These are phyloP conservation scores for Yarrowia keelungensis DNA, from an alignment of 805 yeast genomes.

Conservation along the genomic window DNA sequence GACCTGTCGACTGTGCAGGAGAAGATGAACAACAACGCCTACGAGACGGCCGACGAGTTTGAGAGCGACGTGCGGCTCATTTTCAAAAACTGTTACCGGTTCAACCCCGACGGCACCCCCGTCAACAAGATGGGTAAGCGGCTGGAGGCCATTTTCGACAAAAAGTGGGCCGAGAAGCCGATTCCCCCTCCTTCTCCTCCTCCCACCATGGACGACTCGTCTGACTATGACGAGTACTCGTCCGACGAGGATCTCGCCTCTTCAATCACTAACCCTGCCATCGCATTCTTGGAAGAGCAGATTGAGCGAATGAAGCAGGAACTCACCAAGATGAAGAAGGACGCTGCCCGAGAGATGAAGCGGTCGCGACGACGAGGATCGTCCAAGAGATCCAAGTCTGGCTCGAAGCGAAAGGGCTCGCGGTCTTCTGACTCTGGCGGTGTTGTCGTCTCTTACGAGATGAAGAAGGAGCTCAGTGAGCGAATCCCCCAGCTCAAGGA, in stretches of 20 bases:
- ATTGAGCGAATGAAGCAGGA: slow-evolving; percentile 84
- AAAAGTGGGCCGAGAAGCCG: slow-evolving; percentile 88
- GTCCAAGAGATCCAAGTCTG: slow-evolving; percentile 47
- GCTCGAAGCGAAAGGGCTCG: slow-evolving; percentile 37
- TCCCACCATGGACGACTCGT: slow-evolving; percentile 55
- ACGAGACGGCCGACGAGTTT: slow-evolving; percentile 87
- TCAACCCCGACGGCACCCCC: slow-evolving; percentile 97
- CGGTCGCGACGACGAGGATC: slow-evolving; percentile 58
- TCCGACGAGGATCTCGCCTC: slow-evolving; percentile 52
- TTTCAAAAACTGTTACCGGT: slow-evolving; percentile 85
- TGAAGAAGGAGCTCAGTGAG: slow-evolving; percentile 93
- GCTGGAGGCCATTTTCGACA: slow-evolving; percentile 82
- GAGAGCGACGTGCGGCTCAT: slow-evolving; percentile 82
- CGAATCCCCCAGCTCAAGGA: slow-evolving; percentile 76
- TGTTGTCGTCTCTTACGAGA: slow-evolving; percentile 78
- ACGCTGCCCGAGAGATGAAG: slow-evolving; percentile 41
- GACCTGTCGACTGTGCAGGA: slow-evolving; percentile 85
- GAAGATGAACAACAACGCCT: slow-evolving; percentile 83
- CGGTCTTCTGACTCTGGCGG: slow-evolving; percentile 45
- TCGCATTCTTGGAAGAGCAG: slow-evolving; percentile 86
- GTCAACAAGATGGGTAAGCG: slow-evolving; percentile 95
- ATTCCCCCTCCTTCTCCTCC: slow-evolving; percentile 68
- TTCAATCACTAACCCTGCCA: slow-evolving; percentile 84
- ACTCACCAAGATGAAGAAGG: slow-evolving; percentile 79
- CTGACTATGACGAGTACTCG: slow-evolving; percentile 53